Conservation (phyloP, 2,329 filamentous ascomycete genomes). For the Cephalotrichum gorgonifer region DNA sequence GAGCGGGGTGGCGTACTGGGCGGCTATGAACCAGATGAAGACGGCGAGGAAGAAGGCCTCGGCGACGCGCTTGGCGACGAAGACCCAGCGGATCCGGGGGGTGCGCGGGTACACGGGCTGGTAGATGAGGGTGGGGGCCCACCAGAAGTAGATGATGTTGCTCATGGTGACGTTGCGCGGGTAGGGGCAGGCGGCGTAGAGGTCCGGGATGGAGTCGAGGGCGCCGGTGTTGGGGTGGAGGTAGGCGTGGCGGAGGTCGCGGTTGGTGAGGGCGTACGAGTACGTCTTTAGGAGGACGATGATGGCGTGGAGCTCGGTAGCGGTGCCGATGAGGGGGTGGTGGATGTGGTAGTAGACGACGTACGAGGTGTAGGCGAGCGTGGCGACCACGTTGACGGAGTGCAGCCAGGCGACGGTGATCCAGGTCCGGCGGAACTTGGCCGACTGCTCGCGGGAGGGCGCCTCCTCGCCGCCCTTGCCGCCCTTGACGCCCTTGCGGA, state of each 20-base stretch:
- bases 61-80: conserved; percentile 70
- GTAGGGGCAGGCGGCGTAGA: conserved; percentile 79
- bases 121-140: conserved; percentile 92
- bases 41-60: conserved; percentile 71
- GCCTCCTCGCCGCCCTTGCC: conserved; percentile 34
- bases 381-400: conserved; percentile 71
- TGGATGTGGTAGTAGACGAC: conserved; percentile 87
- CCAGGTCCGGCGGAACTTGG: conserved; percentile 68
- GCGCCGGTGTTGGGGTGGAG: conserved; percentile 63
- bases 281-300: conserved; percentile 95
- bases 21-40: conserved; percentile 91
- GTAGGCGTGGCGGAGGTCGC: conserved; percentile 84
- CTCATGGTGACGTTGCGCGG: conserved; percentile 79
- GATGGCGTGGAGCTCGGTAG: conserved; percentile 84
- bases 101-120: conserved; percentile 93
- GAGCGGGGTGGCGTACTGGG: conserved; percentile 87
- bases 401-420: conserved; percentile 70
- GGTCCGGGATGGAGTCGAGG: conserved; percentile 61
- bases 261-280: conserved; percentile 93
- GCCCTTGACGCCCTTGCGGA: conserved; percentile 38
- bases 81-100: conserved; percentile 70
- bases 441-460: conserved; percentile 47
- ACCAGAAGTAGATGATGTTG: conserved; percentile 95
- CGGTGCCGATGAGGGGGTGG: conserved; percentile 85
- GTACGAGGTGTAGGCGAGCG: conserved; percentile 68